phyloP scores from a whole-genome alignment of 2,329 filamentous ascomycete genomes.

The Fusarium pseudocircinatum region DNA sequence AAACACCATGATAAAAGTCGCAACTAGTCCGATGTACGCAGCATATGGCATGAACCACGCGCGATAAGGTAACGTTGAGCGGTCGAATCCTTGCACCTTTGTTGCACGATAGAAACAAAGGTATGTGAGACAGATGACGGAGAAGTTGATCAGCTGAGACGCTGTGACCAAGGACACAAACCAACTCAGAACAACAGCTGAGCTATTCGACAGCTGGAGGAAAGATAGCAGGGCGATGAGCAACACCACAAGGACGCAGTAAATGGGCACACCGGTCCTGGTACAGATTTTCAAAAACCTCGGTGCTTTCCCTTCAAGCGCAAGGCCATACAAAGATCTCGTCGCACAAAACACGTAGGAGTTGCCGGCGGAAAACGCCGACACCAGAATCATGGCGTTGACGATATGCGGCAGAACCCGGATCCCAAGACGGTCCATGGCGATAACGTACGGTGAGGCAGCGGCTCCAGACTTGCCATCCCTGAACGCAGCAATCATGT shows the following conservation, averaged over 20 bases:
- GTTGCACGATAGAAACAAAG: slow-evolving; percentile 77
- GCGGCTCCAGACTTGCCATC: slow-evolving; percentile 72
- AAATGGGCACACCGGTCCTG: slow-evolving; percentile 74
- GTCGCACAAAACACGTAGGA: slow-evolving; percentile 72
- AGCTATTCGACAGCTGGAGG: slow-evolving; percentile 73
- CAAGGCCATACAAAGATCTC: slow-evolving; percentile 73
- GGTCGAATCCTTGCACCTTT: slow-evolving; percentile 73
- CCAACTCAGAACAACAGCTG: slow-evolving; percentile 76
- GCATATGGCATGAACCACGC: slow-evolving; percentile 76
- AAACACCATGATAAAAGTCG: slow-evolving; percentile 76
- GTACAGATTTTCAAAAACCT: slow-evolving; percentile 69
- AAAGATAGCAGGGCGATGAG: slow-evolving; percentile 77
- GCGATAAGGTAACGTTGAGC: slow-evolving; percentile 75
- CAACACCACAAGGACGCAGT: slow-evolving; percentile 74
- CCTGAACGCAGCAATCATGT: slow-evolving; percentile 68
- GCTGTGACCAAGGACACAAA: slow-evolving; percentile 76
- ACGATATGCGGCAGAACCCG: slow-evolving; percentile 73
- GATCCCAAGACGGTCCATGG: slow-evolving; percentile 74
- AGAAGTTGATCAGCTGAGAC: slow-evolving; percentile 78
- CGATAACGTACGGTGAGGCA: slow-evolving; percentile 72
- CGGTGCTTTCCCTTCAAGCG: slow-evolving; percentile 74
- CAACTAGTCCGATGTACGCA: slow-evolving; percentile 72
- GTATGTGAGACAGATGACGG: slow-evolving; percentile 75
- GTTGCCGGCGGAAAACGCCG: slow-evolving; percentile 74
- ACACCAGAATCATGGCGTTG: slow-evolving; percentile 76